Percentiles rank a stretch among this genome's conserved stretches.
phyloP scores from a whole-genome alignment of 768 basidiomycete species.

The Leucogyrophana mollusca region DNA sequence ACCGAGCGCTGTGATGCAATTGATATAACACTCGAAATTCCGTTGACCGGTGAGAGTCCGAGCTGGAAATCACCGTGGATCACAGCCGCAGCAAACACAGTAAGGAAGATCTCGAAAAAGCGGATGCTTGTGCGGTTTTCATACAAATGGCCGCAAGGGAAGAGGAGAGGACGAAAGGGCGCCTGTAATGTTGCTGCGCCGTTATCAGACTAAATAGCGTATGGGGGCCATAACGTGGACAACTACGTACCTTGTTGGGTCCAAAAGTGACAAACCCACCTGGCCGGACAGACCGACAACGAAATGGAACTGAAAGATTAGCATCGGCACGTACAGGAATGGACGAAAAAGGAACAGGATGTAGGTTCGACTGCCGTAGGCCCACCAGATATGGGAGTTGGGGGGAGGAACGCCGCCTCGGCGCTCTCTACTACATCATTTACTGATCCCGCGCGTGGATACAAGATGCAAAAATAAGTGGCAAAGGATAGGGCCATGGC shows the following conservation, averaged over 20 bases:
- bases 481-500: not conserved
- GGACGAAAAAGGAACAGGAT: not conserved
- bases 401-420: not conserved
- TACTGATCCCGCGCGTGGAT: conserved; percentile 1
- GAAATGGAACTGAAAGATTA: conserved; percentile 4
- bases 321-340: conserved; percentile 6
- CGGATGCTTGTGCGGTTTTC: too few relatives aligned
- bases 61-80: conserved; percentile 25
- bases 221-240: too few relatives aligned
- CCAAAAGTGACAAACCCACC: too few relatives aligned
- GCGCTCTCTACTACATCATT: conserved; percentile 1
- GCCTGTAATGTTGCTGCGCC: too few relatives aligned
- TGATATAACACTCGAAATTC: conserved; percentile 2
- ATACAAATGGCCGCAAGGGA: too few relatives aligned
- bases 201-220: too few relatives aligned
- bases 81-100: conserved; percentile 5
- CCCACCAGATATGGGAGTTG: conserved; percentile 2
- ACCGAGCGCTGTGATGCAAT: conserved; percentile 21
- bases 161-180: too few relatives aligned
- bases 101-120: too few relatives aligned
- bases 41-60: conserved; percentile 5
- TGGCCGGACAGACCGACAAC: too few relatives aligned
- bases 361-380: too few relatives aligned
- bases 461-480: conserved; percentile 2
- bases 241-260: too few relatives aligned